Evolutionary conservation across 2,329 filamentous ascomycete genomes (phyloP), one percentile per base, ranked within the genome.

Genomic region (Trichothecium roseum): DNA sequence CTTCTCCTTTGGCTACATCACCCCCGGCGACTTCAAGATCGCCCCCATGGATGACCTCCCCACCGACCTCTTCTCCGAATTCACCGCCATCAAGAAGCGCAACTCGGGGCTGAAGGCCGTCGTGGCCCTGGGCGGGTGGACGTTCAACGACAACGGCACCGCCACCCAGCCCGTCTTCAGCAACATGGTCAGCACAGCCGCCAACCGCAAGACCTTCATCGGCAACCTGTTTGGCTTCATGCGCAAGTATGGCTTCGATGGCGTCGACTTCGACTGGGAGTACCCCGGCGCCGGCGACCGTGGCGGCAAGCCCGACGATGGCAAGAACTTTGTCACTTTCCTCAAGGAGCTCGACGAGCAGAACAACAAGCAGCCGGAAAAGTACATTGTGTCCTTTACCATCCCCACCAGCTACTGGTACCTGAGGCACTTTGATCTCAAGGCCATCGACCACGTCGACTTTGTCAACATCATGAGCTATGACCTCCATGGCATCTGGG

Each of bases 401-500:
- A 34, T 41, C 1, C 53, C 53, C 0, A 39, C 50, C 0, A 46
- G 43, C 0, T 57, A 49, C 18, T 58, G 52, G 53, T 57, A 57
- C 7, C 45, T 57, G 0, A 42, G 42, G 0, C 38, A 41, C 2
- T 54, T 54, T 8, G 45, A 53, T 13, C 17, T 54, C 0, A 33
- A 37, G n/a, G 29, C 17, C 0, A 32, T 46, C 12, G 37, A 48
- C 3, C 32, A 47, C 2, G 53, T 53, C 0, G 56, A 65, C 22
- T 64, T 46, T 40, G 45, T 62, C 28, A 68, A 65, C 32, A 16
- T 68, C 2, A 61, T 68, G 52, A 47, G 51, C 0, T 68, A 67
- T 27, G 62, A 68, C 37, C 42, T 57, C 1, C 52, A 69, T 39
- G 65, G 66, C 1, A 37, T 49, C 1, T 67, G 59, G 61, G 63